Evolutionary conservation across 2,329 filamentous ascomycete genomes (phyloP).

Genomic region (Apiospora arundinis): DNA sequence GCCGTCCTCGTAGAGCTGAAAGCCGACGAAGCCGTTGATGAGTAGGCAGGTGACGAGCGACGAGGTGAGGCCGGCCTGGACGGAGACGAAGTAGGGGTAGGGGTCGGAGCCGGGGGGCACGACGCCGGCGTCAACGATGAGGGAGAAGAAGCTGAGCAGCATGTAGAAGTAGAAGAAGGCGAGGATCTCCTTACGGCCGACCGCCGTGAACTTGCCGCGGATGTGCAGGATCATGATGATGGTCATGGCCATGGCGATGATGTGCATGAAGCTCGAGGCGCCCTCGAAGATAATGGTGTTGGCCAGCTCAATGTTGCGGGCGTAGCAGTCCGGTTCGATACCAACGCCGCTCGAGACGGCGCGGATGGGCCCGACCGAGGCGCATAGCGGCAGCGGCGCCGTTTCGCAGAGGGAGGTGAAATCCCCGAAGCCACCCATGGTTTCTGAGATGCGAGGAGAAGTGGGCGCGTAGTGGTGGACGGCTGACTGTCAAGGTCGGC

Average conservation of each 20-base stretch:
- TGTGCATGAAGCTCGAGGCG: conserved; percentile 90
- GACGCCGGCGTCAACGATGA: conserved; percentile 92
- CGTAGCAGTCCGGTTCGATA: conserved; percentile 90
- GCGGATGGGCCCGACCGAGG: conserved; percentile 78
- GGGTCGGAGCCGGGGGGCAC: conserved; percentile 80
- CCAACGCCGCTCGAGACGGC: conserved; percentile 72
- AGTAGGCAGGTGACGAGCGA: conserved; percentile 87
- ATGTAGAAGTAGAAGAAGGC: conserved; percentile 98
- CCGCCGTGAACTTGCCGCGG: conserved; percentile 95
- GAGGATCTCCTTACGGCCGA: conserved; percentile 77
- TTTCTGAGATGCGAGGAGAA: not conserved
- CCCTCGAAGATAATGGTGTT: conserved; percentile 99
- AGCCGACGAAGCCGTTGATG: conserved; percentile 98
- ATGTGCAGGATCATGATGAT: conserved; percentile 98
- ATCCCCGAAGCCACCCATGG: conserved; percentile 85
- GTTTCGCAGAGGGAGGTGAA: conserved; percentile 86
- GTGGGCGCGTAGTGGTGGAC: not conserved
- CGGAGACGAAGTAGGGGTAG: conserved; percentile 90
- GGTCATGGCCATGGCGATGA: conserved; percentile 88
- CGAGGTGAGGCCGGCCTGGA: conserved; percentile 84
- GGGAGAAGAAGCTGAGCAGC: conserved; percentile 84
- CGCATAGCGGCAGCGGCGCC: conserved; percentile 85
- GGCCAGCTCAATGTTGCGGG: conserved; percentile 91
- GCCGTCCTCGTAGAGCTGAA: conserved; percentile 97
- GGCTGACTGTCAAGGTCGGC: not conserved